phyloP scores from a whole-genome alignment of 441 rosid genomes.

The Macaranga tanarius region DNA sequence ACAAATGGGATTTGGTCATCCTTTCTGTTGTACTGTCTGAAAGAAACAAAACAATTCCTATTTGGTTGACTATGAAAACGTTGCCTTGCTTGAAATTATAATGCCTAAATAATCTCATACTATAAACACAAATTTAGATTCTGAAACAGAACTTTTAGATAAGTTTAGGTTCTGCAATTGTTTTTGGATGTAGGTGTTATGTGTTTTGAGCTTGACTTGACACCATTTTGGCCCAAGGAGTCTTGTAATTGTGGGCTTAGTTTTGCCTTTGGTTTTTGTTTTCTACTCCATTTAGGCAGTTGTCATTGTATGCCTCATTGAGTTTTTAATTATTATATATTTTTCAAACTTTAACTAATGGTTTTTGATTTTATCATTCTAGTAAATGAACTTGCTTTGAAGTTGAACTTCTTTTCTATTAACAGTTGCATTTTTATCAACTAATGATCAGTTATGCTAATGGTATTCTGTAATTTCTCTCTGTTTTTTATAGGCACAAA shows the following conservation, averaged over 20 bases:
- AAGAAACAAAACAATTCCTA: background rate
- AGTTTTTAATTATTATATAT: background rate
- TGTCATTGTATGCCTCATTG: background rate
- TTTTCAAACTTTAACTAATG: background rate
- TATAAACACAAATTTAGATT: background rate
- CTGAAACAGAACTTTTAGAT: background rate
- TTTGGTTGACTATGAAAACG: background rate
- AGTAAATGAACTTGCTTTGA: conserved; percentile 9
- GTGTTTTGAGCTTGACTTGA: background rate
- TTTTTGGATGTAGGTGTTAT: background rate
- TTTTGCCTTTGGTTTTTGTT: background rate
- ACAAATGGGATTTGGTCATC: background rate
- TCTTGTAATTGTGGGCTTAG: background rate
- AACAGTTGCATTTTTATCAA: background rate
- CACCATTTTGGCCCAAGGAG: background rate
- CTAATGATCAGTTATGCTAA: conserved; percentile 12
- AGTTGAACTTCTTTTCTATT: background rate
- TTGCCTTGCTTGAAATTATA: background rate
- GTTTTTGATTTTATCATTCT: background rate
- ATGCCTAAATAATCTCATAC: background rate
- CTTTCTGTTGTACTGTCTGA: background rate
- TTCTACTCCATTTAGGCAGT: background rate
- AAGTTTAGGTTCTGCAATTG: background rate
- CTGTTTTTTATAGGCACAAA: conserved; percentile 41
- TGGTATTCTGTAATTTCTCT: conserved; percentile 14